Conservation (phyloP, 768 basidiomycete species). For the Trametes villosa region DNA sequence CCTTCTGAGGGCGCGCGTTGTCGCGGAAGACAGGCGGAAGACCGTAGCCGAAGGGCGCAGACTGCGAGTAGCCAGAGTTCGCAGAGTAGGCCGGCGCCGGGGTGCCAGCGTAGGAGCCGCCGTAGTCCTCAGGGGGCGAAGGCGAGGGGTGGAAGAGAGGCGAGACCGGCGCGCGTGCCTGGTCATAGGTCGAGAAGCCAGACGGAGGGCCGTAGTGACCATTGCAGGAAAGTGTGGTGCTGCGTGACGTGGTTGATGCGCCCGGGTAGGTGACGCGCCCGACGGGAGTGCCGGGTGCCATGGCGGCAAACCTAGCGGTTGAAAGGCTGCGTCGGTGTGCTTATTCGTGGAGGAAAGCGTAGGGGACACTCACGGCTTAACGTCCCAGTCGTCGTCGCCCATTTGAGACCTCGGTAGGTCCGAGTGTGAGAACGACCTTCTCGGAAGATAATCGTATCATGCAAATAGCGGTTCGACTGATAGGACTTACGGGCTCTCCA, state of each 20-base stretch:
- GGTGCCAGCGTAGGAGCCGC: neutral
- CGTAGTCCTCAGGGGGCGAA: neutral
- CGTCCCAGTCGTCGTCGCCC: neutral
- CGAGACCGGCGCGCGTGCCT: neutral
- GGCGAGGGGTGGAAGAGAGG: neutral
- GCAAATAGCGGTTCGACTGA: neutral
- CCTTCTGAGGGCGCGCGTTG: neutral
- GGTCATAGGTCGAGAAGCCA: neutral
- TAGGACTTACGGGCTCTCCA: neutral
- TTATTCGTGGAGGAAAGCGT: neutral
- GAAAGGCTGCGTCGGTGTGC: neutral
- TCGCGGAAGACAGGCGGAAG: neutral
- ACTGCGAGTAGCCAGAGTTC: neutral
- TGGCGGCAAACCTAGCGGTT: conserved; percentile 12
- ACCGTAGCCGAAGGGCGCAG: neutral
- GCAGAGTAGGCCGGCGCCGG: neutral
- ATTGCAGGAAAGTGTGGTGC: neutral
- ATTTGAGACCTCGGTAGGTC: neutral
- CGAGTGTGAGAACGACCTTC: neutral
- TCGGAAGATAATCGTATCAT: neutral
- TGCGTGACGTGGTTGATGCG: conserved; percentile 3
- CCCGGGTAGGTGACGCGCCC: neutral
- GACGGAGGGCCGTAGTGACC: neutral
- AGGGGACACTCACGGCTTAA: neutral
- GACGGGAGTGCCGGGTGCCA: neutral